Base-by-base conservation (phyloP, 2,329 filamentous ascomycete species). In the Pezicula radicicola region DNA sequence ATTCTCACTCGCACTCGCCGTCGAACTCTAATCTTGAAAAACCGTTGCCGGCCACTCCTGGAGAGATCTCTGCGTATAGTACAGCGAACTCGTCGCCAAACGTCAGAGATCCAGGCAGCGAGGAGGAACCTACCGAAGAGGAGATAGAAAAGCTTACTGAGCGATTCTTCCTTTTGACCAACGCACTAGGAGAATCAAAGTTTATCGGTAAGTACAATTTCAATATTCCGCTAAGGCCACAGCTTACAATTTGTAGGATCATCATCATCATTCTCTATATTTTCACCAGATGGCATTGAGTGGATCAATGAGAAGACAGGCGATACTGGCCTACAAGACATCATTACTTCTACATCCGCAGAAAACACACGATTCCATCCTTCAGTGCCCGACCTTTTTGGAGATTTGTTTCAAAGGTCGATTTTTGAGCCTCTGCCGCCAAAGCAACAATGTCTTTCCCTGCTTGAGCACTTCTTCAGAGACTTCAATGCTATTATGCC, bases 401-500 rank as follows among this genome's bases (percentile, higher is more conserved):
- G 88, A 47, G 93, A 97, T 67, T 82, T 99, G 18, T 97, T 97
- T 72, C 84, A 85, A 49, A 85, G 92, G 37, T 85, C 87, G 15
- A 80, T 96, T 28, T 97, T 93, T 76, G 87, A 87, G 55, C 87
- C 85, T 13, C 71, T 97, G 35, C 94, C 94, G 2, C 78, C 89
- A 1, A 95, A 95, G 70, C 78, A 85, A n/a, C 92, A 97, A 71
- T 90, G 91, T 1, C 70, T 95, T 55, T 95, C 91, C 2, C 75
- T 97, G 37, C 82, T 97, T 55, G 91, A 88, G 69, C 94, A 97
- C 69, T 99, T 88, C 66, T 99, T 99, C 60, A 90, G 96, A 65
- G 97, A 97, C 72, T 97, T 99, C 79, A 99, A 99, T 75, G 94
- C 90, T 81, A 93, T 97, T 82, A 96, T 97, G 66, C 94, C 94